These are phyloP conservation scores for Pneumocystis oryctolagi DNA, from an alignment of 1,139 yeast genomes.

Conservation along the genomic window DNA sequence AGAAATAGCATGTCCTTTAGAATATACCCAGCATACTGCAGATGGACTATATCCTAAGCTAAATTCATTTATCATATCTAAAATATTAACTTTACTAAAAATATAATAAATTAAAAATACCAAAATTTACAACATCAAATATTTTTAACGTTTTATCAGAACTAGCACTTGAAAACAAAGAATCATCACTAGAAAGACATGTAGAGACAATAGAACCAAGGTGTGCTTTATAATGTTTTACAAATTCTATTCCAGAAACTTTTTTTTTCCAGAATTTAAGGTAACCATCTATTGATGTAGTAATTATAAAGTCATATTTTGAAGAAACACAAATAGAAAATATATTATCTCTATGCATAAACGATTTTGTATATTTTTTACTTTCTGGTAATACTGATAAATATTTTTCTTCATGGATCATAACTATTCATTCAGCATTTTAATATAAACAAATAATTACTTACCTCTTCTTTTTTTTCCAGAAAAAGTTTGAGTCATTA, in stretches of 20 bases:
- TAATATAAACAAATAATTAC: background rate
- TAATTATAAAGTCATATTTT: slow-evolving; percentile 21
- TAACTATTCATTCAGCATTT: slow-evolving; percentile 11
- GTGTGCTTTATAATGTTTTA: slow-evolving; percentile 29
- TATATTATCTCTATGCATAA: slow-evolving; percentile 21
- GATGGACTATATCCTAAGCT: slow-evolving; percentile 21
- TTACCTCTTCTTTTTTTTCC: slow-evolving; percentile 10
- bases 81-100: slow-evolving; percentile 14
- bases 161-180: slow-evolving; percentile 25
- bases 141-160: slow-evolving; percentile 24
- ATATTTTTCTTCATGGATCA: slow-evolving; percentile 7
- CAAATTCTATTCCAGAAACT: slow-evolving; percentile 22
- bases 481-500: slow-evolving; percentile 4
- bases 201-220: slow-evolving; percentile 19
- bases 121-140: slow-evolving; percentile 28
- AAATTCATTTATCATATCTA: slow-evolving; percentile 29
- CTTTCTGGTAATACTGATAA: slow-evolving; percentile 18
- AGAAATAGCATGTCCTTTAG: slow-evolving; percentile 13
- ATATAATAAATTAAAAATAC: slow-evolving; percentile 14
- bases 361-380: slow-evolving; percentile 21
- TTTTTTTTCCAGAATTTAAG: slow-evolving; percentile 31
- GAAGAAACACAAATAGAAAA: slow-evolving; percentile 14
- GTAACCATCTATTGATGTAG: slow-evolving; percentile 31
- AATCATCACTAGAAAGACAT: slow-evolving; percentile 20
- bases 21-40: slow-evolving; percentile 19